Base-by-base conservation (phyloP, 192 early-diverging fungal species). In the Rhizophagus prolifer region DNA sequence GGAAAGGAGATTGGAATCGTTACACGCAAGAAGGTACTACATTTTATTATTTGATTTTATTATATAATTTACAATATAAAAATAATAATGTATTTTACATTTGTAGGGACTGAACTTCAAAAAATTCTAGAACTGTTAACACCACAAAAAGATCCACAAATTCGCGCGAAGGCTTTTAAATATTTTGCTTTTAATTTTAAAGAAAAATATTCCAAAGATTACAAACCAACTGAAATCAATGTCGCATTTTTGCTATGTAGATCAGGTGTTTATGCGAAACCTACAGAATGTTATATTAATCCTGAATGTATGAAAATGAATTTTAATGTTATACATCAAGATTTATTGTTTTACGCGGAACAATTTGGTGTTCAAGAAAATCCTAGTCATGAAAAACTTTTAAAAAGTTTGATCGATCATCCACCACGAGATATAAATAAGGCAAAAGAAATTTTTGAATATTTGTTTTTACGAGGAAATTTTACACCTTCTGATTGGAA, bases 181-280 rank as follows among this genome's bases (percentile, higher is more conserved):
- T 95, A 95, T 81, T 90, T 97, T 60, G 75, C 94, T 14, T 89
- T 92, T 10, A 84, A 95, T 66, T 89, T 85, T 72, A 86, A 91
- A 69, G 76, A 79, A 0, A 75, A 83, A 25, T 95, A 95, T 70
- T 28, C 75, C 2, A 21, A 69, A 4, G 67, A 80, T 14, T 96
- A 94, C 74, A 78, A 80, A 23, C 75, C 87, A 1, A 61, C 34
- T 0, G 76, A 60, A 2, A 74, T 93, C 50, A 83, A 82, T 23
- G 75, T 76, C 0, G 78, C 85, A 9, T 96, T 95, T 80, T 72
- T 96, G 2, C 94, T 94, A 0, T 85, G 86, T 41, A 47, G 10
- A 1, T 74, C 79, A 2, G 76, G 78, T 19, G 61, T 78, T 10
- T 82, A 92, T 50, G 82, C 81, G 2, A 80, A 78, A 4, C 95